phyloP scores from a whole-genome alignment of 1,284 basidiomycete species.

The Athelia sp. region DNA sequence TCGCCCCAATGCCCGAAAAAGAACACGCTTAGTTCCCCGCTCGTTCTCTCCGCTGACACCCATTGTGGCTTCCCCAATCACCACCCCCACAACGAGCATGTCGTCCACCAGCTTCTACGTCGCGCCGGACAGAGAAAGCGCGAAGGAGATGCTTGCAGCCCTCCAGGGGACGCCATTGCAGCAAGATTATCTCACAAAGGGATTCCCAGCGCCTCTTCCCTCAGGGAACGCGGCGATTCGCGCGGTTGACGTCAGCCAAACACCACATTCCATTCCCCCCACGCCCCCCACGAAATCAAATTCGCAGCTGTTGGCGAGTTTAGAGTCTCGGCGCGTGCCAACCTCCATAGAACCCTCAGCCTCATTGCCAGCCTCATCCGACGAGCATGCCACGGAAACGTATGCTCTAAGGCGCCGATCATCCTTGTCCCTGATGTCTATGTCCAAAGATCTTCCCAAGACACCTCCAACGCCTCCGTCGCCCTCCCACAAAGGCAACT shows the following conservation, averaged over 20 bases:
- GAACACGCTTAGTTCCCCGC: conserved; percentile 2
- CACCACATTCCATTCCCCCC: conserved; percentile 53
- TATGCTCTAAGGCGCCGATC: conserved; percentile 23
- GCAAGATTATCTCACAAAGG: not conserved
- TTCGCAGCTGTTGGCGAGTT: too few relatives aligned
- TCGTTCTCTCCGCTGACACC: conserved; percentile 50
- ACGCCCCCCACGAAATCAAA: conserved; percentile 41
- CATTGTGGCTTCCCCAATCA: conserved; percentile 54
- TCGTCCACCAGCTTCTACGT: conserved; percentile 16
- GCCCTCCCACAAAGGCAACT: not conserved
- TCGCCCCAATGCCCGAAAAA: too few relatives aligned
- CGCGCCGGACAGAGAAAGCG: not conserved
- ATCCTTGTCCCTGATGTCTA: conserved; percentile 26
- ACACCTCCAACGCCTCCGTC: conserved; percentile 10
- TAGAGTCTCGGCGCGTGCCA: conserved; percentile 18
- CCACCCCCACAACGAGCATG: conserved; percentile 38
- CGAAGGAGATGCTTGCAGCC: not conserved
- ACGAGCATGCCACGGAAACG: conserved; percentile 11
- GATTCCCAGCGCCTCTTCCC: not conserved
- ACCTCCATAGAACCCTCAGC: conserved; percentile 30
- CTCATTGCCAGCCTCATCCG: conserved; percentile 31
- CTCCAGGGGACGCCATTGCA: not conserved
- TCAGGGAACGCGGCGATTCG: not conserved
- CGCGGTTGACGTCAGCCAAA: conserved; percentile 22
- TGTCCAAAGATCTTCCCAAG: conserved; percentile 16